A percentile compares a stretch with the other conserved stretches of the same genome.
Conservation (phyloP, 2,329 filamentous ascomycete genomes). For the Cercospora sp. region DNA sequence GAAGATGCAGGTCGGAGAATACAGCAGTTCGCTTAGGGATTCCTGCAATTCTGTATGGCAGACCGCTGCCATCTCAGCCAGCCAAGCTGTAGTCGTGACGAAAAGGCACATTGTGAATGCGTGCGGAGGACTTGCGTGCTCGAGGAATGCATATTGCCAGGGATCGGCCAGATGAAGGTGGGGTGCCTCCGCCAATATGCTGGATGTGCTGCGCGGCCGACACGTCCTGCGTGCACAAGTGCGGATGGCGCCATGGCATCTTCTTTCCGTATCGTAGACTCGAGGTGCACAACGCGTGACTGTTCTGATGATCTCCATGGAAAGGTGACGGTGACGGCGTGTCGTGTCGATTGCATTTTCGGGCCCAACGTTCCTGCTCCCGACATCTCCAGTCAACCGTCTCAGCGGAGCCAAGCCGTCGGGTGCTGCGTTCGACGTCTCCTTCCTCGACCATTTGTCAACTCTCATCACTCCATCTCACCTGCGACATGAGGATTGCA, state of each 20-base stretch:
- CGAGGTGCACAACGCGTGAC: neutral
- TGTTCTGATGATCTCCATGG: neutral
- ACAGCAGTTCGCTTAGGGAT: slow-evolving; percentile 6
- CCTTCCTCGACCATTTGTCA: neutral
- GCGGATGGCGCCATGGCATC: neutral
- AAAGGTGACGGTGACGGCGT: neutral
- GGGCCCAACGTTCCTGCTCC: neutral
- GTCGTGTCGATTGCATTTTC: neutral
- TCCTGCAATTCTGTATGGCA: neutral
- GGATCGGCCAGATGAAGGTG: neutral
- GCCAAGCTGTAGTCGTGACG: neutral
- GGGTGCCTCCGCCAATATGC: neutral
- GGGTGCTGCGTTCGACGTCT: neutral
- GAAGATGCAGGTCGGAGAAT: slow-evolving; percentile 14
- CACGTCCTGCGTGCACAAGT: neutral
- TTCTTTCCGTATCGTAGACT: neutral
- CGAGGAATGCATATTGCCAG: slow-evolving; percentile 1
- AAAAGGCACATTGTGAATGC: neutral
- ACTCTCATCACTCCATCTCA: neutral
- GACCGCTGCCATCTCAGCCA: neutral
- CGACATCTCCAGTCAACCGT: neutral
- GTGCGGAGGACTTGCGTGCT: neutral
- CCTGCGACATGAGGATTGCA: neutral
- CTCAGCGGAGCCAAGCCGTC: neutral
- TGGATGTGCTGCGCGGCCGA: neutral